phyloP scores from a whole-genome alignment of 2,329 filamentous ascomycete species.

The Xylaria sp. region DNA sequence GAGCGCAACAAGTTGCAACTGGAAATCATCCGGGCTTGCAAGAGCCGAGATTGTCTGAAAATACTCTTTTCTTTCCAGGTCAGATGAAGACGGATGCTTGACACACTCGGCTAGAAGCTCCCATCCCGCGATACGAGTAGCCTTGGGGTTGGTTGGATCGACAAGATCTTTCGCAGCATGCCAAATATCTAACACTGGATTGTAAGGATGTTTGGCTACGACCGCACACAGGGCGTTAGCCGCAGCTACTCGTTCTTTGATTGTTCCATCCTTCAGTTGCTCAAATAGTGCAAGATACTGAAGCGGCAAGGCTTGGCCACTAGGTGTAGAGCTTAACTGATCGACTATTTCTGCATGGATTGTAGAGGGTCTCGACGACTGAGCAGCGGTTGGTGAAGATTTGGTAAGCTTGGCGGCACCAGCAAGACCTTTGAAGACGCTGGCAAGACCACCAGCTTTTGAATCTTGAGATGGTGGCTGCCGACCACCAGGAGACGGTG shows the following conservation, averaged over 20 bases:
- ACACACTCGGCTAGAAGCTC: slow-evolving; percentile 70
- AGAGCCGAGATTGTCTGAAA: slow-evolving; percentile 66
- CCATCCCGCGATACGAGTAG: slow-evolving; percentile 66
- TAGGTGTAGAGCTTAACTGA: slow-evolving; percentile 51
- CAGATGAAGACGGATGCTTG: slow-evolving; percentile 66
- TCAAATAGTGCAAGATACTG: slow-evolving; percentile 62
- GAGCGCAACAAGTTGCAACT: slow-evolving; percentile 68
- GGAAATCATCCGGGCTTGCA: slow-evolving; percentile 66
- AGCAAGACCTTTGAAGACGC: slow-evolving; percentile 68
- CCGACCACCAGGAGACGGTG: slow-evolving; percentile 64
- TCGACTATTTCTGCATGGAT: slow-evolving; percentile 50
- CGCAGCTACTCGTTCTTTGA: slow-evolving; percentile 61
- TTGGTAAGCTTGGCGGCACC: slow-evolving; percentile 58
- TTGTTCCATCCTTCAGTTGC: slow-evolving; percentile 57
- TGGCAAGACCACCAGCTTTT: slow-evolving; percentile 63
- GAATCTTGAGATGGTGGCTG: slow-evolving; percentile 58
- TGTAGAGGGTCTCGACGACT: slow-evolving; percentile 44
- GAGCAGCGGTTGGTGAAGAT: slow-evolving; percentile 52
- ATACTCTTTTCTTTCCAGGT: slow-evolving; percentile 69
- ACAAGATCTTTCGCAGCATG: slow-evolving; percentile 70
- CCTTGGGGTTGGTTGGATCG: slow-evolving; percentile 57
- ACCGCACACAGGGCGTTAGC: slow-evolving; percentile 62
- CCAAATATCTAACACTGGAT: slow-evolving; percentile 67
- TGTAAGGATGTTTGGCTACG: slow-evolving; percentile 64
- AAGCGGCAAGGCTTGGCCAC: slow-evolving; percentile 52